Percentiles rank a stretch among this genome's conserved stretches.
phyloP scores from a whole-genome alignment of 2,329 filamentous ascomycete species.

The Fusarium robinianum region DNA sequence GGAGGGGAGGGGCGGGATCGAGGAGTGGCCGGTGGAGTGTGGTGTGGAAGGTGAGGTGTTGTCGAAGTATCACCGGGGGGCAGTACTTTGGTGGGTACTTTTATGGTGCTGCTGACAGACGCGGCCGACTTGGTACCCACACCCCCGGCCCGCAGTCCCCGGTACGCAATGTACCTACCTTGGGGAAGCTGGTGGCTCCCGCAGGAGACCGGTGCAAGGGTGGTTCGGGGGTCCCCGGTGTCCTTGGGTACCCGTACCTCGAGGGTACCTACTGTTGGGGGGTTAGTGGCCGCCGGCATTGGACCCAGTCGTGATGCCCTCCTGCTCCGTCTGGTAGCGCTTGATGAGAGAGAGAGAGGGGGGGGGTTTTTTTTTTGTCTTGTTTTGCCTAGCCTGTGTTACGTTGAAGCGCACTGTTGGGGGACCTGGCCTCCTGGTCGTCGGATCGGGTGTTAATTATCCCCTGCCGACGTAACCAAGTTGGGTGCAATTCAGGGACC shows the following conservation, averaged over 20 bases:
- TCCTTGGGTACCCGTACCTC: too few species aligned
- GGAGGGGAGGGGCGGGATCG: slow-evolving; percentile 32
- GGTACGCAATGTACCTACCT: slow-evolving; percentile 4
- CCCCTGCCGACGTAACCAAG: too few species aligned
- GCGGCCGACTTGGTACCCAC: slow-evolving; percentile 14
- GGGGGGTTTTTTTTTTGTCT: too few species aligned
- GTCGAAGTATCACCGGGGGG: background rate
- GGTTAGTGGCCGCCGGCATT: slow-evolving; percentile 29
- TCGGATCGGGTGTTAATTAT: slow-evolving; percentile 20
- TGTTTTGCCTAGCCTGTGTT: too few species aligned
- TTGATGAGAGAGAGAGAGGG: too few species aligned
- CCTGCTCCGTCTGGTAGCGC: too few species aligned
- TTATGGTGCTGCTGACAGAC: background rate
- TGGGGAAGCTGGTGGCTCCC: slow-evolving; percentile 24
- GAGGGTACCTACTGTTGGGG: slow-evolving; percentile 19
- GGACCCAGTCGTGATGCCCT: too few species aligned
- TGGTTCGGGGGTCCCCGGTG: slow-evolving; percentile 18
- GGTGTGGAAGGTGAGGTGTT: slow-evolving; percentile 12
- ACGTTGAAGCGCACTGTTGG: slow-evolving; percentile 15
- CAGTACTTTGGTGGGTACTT: slow-evolving; percentile 3
- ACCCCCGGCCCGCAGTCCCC: slow-evolving; percentile 20
- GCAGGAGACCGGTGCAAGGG: slow-evolving; percentile 6
- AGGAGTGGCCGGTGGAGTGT: slow-evolving; percentile 13
- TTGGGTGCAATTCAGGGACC: background rate
- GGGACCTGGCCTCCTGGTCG: slow-evolving; percentile 22